Evolutionary conservation across 495 filamentous ascomycete species (phyloP).

Genomic region (Lepraria neglecta): DNA sequence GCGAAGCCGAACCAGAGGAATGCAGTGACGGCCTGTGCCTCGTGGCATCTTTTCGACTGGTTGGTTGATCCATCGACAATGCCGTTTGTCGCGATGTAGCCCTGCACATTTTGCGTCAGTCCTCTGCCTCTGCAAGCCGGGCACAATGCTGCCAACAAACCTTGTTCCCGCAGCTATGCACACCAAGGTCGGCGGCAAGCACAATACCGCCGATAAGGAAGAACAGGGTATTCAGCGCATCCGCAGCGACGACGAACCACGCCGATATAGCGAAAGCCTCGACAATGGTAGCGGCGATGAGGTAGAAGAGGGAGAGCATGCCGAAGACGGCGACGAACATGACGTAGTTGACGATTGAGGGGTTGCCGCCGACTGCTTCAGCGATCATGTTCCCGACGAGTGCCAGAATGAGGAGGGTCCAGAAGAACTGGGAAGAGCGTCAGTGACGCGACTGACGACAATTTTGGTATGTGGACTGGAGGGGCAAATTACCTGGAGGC

Average conservation of each 20-base stretch:
- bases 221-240: constrained; percentile 57
- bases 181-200: constrained; percentile 51
- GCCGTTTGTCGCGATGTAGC: constrained; percentile 50
- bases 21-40: constrained; percentile 60
- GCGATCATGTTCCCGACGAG: constrained; percentile 64
- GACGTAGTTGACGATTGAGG: constrained; percentile 55
- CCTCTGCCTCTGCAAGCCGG: not conserved
- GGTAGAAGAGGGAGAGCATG: constrained; percentile 57
- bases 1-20: constrained; percentile 71
- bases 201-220: constrained; percentile 60
- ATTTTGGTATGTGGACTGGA: not conserved
- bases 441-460: constrained; percentile 3
- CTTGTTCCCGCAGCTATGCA: constrained; percentile 55
- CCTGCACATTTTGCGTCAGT: constrained; percentile 31
- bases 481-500: not conserved
- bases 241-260: constrained; percentile 49
- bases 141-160: constrained; percentile 40
- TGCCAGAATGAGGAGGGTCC: constrained; percentile 59
- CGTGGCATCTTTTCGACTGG: constrained; percentile 54
- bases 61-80: constrained; percentile 55
- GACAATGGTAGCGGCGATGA: constrained; percentile 49
- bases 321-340: constrained; percentile 62
- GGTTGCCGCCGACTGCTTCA: constrained; percentile 49
- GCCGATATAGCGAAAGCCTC: constrained; percentile 46
- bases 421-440: constrained; percentile 50